These are phyloP conservation scores for Flammula alnicola DNA, from an alignment of 1,284 basidiomycete genomes.

Conservation along the genomic window DNA sequence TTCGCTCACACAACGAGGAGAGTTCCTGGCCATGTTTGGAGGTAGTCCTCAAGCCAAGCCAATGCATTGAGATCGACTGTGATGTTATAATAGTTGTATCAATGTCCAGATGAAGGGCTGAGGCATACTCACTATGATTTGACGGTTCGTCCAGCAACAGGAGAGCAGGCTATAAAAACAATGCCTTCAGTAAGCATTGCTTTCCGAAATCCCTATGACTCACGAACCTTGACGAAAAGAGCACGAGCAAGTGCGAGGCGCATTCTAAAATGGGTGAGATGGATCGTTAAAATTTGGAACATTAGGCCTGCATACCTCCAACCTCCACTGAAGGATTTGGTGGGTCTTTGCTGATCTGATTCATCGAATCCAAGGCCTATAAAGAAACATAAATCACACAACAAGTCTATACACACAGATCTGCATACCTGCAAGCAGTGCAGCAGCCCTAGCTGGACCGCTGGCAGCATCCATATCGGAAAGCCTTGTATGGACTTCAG, in stretches of 20 bases:
- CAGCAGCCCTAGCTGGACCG: slow-evolving; percentile 91
- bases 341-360: slow-evolving; percentile 82
- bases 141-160: slow-evolving; percentile 95
- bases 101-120: not conserved
- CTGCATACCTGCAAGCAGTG: slow-evolving; percentile 79
- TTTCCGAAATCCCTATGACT: not conserved
- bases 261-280: slow-evolving; percentile 60
- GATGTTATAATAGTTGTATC: not conserved
- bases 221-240: slow-evolving; percentile 87
- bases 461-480: slow-evolving; percentile 99
- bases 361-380: slow-evolving; percentile 90
- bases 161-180: slow-evolving; percentile 62
- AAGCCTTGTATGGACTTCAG: slow-evolving; percentile 89
- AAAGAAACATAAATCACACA: not conserved
- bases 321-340: slow-evolving; percentile 94
- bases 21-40: slow-evolving; percentile 95
- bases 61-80: slow-evolving; percentile 80
- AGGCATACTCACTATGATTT: slow-evolving; percentile 79
- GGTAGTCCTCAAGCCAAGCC: slow-evolving; percentile 93
- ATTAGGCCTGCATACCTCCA: slow-evolving; percentile 67
- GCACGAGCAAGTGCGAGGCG: slow-evolving; percentile 85
- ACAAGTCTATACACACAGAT: not conserved
- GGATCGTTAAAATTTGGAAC: not conserved
- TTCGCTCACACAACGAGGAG: slow-evolving; percentile 85
- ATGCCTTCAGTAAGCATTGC: slow-evolving; percentile 1